Evolutionary conservation across 495 filamentous ascomycete species (phyloP), one percentile per base, ranked within the genome.

Genomic region (Trichoderma asperelloides): DNA sequence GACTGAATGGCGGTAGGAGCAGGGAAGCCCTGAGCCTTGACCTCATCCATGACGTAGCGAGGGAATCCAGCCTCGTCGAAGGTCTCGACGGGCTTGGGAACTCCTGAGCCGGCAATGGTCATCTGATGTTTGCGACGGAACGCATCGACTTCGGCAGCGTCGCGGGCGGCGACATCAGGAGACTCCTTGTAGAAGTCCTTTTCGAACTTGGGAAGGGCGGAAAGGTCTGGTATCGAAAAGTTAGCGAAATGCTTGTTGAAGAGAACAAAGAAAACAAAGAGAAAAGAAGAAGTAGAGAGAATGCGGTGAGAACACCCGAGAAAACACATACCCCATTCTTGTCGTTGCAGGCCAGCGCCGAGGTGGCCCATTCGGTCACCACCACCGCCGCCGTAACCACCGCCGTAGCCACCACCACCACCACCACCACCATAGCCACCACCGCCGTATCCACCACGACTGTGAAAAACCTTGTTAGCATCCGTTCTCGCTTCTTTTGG

Each of bases 171-270:
- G 37, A 98, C 95, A 67, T 85, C 84, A 6, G 87, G 85, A 73
- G 94, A 87, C 79, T 98, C 95, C 79, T 97, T 96, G 84, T 98
- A 98, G 83, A 98, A 98, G 30, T 90, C 92, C 81, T 98, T 98
- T 75, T 98, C 95, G 78, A 98, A 98, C 79, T 97, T 97, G 69
- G 95, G 93, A 27, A 98, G 74, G 28, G 88, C 80, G 75, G 77
- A 80, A 21, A 93, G 72, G 78, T 98, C 94, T 94, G 73, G 55
- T 47, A 25, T 33, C 27, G 8, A 3, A 60, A 4, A 25, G 43
- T 39, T 28, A 49, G 27, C 60, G 25, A 33, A 45, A 30, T 15
- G 39, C 15, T 23, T n/a, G n/a, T n/a, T n/a, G n/a, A n/a, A n/a
- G n/a, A n/a, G n/a, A n/a, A 21, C 2, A 21, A 12, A 23, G 12